phyloP scores from a whole-genome alignment of 805 yeast genomes.

The Isabelozyma gotoi region DNA sequence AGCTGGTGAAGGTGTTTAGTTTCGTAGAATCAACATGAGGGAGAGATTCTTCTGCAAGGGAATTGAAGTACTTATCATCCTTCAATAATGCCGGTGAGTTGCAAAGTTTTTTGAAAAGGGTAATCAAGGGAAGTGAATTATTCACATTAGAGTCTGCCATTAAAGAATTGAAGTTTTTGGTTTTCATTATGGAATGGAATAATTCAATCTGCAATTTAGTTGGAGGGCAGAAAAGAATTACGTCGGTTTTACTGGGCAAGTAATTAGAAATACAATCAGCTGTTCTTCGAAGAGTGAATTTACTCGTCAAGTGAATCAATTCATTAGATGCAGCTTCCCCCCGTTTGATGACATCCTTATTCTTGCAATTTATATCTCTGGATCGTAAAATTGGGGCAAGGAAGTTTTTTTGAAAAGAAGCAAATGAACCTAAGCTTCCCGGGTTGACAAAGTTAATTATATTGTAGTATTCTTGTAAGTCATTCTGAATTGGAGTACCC shows the following conservation, averaged over 20 bases:
- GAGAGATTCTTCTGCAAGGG: conserved; percentile 6
- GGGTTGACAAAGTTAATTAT: conserved; percentile 85
- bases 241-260: conserved; percentile 74
- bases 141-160: conserved; percentile 25
- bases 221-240: conserved; percentile 77
- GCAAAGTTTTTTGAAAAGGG: conserved; percentile 75
- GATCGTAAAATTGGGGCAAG: conserved; percentile 72
- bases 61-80: conserved; percentile 46
- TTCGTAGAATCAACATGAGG: conserved; percentile 24
- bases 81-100: conserved; percentile 70
- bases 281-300: conserved; percentile 73
- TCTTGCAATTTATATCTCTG: conserved; percentile 59
- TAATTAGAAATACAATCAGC: conserved; percentile 53
- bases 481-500: conserved; percentile 95
- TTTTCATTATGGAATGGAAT: conserved; percentile 49
- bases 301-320: conserved; percentile 60
- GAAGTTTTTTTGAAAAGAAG: conserved; percentile 57
- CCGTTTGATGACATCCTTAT: conserved; percentile 43
- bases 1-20: conserved; percentile 33
- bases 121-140: conserved; percentile 66
- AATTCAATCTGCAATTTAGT: conserved; percentile 56
- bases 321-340: conserved; percentile 69
- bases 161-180: conserved; percentile 31
- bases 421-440: conserved; percentile 66
- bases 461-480: conserved; percentile 76